Evolutionary conservation across 2,329 filamentous ascomycete species (phyloP), one percentile per base, ranked within the genome.

Genomic region (Aphanocladium album): DNA sequence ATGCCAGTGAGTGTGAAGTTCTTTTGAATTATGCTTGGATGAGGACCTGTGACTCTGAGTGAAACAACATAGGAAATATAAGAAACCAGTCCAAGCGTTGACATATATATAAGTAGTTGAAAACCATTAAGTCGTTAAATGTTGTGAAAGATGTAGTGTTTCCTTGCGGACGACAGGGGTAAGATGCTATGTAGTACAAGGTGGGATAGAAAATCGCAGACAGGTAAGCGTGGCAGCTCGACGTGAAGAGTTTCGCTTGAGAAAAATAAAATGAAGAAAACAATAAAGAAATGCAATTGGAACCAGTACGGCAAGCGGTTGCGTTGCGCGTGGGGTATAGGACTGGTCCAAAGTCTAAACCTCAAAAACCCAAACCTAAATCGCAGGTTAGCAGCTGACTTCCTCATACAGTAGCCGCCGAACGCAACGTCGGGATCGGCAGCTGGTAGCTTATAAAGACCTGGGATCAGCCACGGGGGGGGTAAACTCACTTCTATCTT

Each of bases 401-500:
- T 19, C 37, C 21, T 50, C 6, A 19, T 27, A 23, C 11, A 23
- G 9, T 41, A 50, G 45, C 45, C 19, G 23, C 55, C 37, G 2
- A 17, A 47, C 33, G 35, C 56, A 33, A 52, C 12, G 30, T 54
- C 30, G 23, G 3, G 33, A 46, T 35, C 27, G n/a, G 14, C 27
- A 16, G 54, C 7, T 7, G 43, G n/a, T 21, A 23, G 5, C 39
- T 45, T 27, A 23, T 54, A 17, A 57, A 39, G 23, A 25, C 21
- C 5, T 11, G 19, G 33, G 30, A 21, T 46, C 19, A 23, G 35
- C 17, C 9, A 8, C 25, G 5, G 39, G 3, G 47, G 25, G 17
- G 62, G 63, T 43, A 51, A 45, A 80, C 90, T 83, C 74, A 97
- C 91, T 85, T 98, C 95, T 86, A 97, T 87, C 83, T 96, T 97